Conservation (phyloP, 768 basidiomycete genomes). For the Arthromyces matolae region DNA sequence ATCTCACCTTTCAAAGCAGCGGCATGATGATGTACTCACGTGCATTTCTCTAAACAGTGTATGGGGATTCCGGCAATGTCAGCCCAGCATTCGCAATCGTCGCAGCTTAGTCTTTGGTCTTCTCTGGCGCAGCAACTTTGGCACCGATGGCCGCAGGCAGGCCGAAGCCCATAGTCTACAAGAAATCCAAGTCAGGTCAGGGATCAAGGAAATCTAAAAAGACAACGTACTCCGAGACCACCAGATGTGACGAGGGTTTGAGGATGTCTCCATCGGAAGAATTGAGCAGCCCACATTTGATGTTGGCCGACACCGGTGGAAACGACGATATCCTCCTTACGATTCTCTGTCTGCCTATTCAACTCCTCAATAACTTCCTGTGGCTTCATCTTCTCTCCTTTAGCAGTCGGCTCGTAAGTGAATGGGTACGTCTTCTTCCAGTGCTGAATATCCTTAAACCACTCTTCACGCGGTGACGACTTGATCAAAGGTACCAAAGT, state of each 20-base stretch:
- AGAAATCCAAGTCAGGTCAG: constrained; percentile 1
- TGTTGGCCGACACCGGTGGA: constrained; percentile 98
- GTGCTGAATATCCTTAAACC: constrained; percentile 77
- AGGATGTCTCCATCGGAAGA: constrained; percentile 87
- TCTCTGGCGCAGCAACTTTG: constrained; percentile 92
- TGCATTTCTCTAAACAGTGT: constrained; percentile 29
- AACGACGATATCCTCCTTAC: constrained; percentile 84
- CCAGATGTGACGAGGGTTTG: constrained; percentile 89
- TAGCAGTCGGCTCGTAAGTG: constrained; percentile 65
- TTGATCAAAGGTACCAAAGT: constrained; percentile 79
- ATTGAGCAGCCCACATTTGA: constrained; percentile 99
- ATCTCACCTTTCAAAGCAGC: not conserved
- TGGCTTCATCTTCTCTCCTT: constrained; percentile 81
- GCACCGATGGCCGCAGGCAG: constrained; percentile 93
- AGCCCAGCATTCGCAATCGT: constrained; percentile 37
- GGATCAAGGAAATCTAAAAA: constrained; percentile 3
- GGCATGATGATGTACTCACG: not conserved
- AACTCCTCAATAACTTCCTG: constrained; percentile 96
- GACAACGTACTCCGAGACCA: constrained; percentile 77
- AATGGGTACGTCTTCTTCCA: constrained; percentile 94
- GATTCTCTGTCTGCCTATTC: constrained; percentile 69
- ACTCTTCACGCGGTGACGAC: constrained; percentile 58
- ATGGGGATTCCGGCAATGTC: constrained; percentile 46
- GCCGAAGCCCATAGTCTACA: constrained; percentile 96
- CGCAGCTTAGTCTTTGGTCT: constrained; percentile 47